Evolutionary conservation across 331 rosid genomes (phyloP).

Genomic region (Acacia pycnantha): DNA sequence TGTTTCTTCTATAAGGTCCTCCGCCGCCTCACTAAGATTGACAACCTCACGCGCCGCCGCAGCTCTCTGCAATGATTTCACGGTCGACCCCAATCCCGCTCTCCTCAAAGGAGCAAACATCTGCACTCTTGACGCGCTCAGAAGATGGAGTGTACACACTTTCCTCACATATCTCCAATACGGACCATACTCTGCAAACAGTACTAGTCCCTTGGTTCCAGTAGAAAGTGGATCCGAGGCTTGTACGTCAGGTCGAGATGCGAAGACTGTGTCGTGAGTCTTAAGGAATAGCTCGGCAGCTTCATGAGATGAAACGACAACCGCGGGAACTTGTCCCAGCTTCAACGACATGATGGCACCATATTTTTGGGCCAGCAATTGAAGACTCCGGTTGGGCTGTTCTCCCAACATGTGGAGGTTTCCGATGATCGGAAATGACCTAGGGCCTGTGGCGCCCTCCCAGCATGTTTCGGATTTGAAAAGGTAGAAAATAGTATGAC

Average conservation of each 20-base stretch:
- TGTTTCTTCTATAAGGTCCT: neutral
- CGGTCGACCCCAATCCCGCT: constrained; percentile 13
- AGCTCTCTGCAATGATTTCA: constrained; percentile 17
- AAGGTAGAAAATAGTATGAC: no score
- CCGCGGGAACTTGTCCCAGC: constrained; percentile 24
- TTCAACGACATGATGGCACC: constrained; percentile 40
- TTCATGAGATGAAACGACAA: constrained; percentile 37
- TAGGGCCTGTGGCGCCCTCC: constrained; percentile 35
- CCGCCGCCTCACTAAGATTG: neutral
- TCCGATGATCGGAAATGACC: constrained; percentile 26
- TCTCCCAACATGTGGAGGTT: constrained; percentile 32
- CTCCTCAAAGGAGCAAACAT: constrained; percentile 28
- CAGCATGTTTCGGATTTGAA: no score
- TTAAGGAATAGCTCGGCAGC: constrained; percentile 37
- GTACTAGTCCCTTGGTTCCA: constrained; percentile 22
- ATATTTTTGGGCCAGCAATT: constrained; percentile 24
- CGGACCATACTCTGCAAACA: constrained; percentile 26
- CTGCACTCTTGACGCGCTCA: constrained; percentile 19
- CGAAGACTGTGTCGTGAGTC: constrained; percentile 27
- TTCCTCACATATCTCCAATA: constrained; percentile 45
- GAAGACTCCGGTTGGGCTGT: constrained; percentile 30
- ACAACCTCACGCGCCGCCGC: constrained; percentile 18
- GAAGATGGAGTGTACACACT: constrained; percentile 29
- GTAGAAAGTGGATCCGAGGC: neutral
- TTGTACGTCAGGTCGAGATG: constrained; percentile 32